These are phyloP conservation scores for Hydrangea macrophylla DNA, from an alignment of 148 eudicot species.

Conservation along the genomic window DNA sequence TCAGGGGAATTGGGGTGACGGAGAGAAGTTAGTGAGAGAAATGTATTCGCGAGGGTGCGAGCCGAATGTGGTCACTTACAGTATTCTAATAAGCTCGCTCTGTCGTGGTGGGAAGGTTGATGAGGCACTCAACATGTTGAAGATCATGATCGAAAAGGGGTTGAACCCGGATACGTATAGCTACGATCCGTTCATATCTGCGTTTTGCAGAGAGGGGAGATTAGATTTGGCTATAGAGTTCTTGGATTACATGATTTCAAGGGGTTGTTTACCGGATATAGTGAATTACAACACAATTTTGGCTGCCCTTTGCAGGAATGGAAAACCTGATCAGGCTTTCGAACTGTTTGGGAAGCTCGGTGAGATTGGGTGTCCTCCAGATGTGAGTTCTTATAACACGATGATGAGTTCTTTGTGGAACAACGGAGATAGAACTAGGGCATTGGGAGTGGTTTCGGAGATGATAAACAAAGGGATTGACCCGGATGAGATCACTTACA, in stretches of 20 bases:
- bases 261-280: slow-evolving; percentile 64
- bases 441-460: slow-evolving; percentile 44
- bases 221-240: slow-evolving; percentile 55
- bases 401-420: slow-evolving; percentile 62
- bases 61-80: slow-evolving; percentile 59
- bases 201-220: slow-evolving; percentile 53
- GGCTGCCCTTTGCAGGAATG: slow-evolving; percentile 59
- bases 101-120: slow-evolving; percentile 55
- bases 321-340: slow-evolving; percentile 52
- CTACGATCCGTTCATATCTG: slow-evolving; percentile 61
- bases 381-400: slow-evolving; percentile 64
- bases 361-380: slow-evolving; percentile 59
- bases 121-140: slow-evolving; percentile 44
- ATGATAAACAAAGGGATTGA: slow-evolving; percentile 54
- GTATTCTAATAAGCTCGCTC: slow-evolving; percentile 51
- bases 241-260: slow-evolving; percentile 55
- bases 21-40: slow-evolving; percentile 48
- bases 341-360: slow-evolving; percentile 51
- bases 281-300: slow-evolving; percentile 62
- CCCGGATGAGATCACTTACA: slow-evolving; percentile 66
- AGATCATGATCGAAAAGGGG: slow-evolving; percentile 52
- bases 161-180: slow-evolving; percentile 54
- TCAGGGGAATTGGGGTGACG: slow-evolving; percentile 55
- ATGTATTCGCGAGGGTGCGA: slow-evolving; percentile 49
- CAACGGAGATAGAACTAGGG: slow-evolving; percentile 39